Conservation (phyloP, 306 rosid species). For the Styphnolobium japonicum region DNA sequence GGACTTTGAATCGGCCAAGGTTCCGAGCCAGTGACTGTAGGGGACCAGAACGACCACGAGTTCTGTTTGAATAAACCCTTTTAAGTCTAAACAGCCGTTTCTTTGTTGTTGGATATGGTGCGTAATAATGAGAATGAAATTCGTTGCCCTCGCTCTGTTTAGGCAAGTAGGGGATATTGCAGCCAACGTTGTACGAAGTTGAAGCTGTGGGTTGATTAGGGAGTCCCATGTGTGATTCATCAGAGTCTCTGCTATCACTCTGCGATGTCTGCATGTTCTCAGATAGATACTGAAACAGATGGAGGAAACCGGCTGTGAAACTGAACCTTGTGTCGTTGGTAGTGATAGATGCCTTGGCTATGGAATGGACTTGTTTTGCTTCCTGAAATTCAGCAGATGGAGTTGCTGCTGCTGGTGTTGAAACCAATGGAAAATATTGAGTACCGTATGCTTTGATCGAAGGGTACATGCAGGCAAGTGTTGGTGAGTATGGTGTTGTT, state of each 20-base stretch:
- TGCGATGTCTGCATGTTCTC: conserved; percentile 20
- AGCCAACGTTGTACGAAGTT: not conserved
- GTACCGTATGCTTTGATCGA: too few relatives aligned
- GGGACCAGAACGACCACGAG: conserved; percentile 24
- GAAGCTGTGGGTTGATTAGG: not conserved
- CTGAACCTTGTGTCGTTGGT: not conserved
- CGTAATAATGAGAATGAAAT: not conserved
- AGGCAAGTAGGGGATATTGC: not conserved
- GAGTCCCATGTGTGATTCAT: not conserved
- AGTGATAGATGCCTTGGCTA: not conserved
- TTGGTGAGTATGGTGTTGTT: not conserved
- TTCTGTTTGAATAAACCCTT: conserved; percentile 28
- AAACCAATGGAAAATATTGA: not conserved
- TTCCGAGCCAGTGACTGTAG: conserved; percentile 15
- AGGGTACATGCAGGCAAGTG: not conserved
- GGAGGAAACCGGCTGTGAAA: not conserved
- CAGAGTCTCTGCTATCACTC: not conserved
- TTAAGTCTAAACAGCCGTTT: not conserved
- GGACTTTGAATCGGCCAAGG: conserved; percentile 36
- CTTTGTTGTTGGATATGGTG: not conserved
- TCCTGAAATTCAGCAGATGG: not conserved
- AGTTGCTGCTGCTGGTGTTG: not conserved
- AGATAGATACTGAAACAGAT: not conserved
- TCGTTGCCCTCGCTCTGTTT: not conserved
- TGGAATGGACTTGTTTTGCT: not conserved